Base-by-base conservation (phyloP, 192 early-diverging fungal species). In the Jimgerdemannia flammicorona region DNA sequence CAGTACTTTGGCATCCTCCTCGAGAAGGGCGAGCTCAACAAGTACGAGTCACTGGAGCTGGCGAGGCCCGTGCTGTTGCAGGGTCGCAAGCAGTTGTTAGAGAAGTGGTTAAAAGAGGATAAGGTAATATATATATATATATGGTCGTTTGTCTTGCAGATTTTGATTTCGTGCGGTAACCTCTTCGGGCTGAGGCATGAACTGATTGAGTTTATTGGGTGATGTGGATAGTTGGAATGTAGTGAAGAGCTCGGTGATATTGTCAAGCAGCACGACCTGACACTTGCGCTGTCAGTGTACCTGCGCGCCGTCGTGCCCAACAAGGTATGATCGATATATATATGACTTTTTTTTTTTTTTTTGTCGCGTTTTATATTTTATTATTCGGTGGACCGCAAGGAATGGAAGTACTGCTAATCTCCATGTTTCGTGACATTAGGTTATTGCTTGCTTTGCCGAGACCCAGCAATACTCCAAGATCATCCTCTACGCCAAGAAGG, bases 51-150 rank as follows among this genome's bases (percentile, higher is more conserved):
- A 9, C 83, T 99, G 41, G 95, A 98, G 80, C 88, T 99, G 14
- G 95, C 96, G 44, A 89, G 91, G 72, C 97, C 96, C 3, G 96
- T 98, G 49, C 84, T 98, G 42, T 87, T 88, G 19, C 96, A 97
- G 78, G 92, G 91, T 67, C 90, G 95, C 71, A 99, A 97, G 80
- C 90, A 96, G 70, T 77, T 99, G 73, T 84, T 99, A 29, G 97
- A 99, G 77, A 98, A 97, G 80, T 99, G 97, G 97, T 87, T 99
- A 72, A 98, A 98, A 83, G 97, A 98, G 81, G 98, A 99, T 83
- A 99, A 99, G 49, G 49, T 54, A 11, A 54, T 54, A 7, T 7
- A 75, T 54, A 11, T n/a, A n/a, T n/a, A n/a, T n/a, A n/a, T n/a
- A n/a, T n/a, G n/a, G n/a, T n/a, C n/a, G n/a, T n/a, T n/a, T n/a